Conservation (phyloP, 2,329 filamentous ascomycete genomes). For the Fusarium paranaense region DNA sequence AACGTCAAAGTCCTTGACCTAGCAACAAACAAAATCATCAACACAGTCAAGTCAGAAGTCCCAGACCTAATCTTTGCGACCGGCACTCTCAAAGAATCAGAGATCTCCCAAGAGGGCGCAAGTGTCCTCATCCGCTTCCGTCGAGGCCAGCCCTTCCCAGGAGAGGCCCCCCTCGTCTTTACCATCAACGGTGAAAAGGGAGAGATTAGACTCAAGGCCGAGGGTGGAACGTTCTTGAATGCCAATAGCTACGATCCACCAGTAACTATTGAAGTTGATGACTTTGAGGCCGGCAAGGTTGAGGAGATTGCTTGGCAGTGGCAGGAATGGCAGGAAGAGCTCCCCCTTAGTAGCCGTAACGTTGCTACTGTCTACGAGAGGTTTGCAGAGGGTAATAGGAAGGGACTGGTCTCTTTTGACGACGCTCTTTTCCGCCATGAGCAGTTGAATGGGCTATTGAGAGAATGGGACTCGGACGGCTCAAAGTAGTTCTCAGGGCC, state of each 20-base stretch:
- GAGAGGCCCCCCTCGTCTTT: conserved; percentile 60
- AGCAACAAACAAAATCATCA: conserved; percentile 45
- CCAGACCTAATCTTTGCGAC: conserved; percentile 56
- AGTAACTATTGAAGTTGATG: conserved; percentile 62
- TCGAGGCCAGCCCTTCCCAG: conserved; percentile 61
- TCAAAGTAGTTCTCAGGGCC: neutral
- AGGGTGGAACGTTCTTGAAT: conserved; percentile 45
- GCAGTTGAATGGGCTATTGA: conserved; percentile 54
- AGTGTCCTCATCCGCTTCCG: conserved; percentile 59
- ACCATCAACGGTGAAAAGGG: conserved; percentile 64
- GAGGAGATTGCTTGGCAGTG: conserved; percentile 58
- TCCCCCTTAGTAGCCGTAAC: conserved; percentile 58
- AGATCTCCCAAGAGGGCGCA: conserved; percentile 48
- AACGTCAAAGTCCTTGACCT: conserved; percentile 50
- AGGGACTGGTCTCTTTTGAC: conserved; percentile 51
- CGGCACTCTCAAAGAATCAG: conserved; percentile 50
- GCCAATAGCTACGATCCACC: conserved; percentile 50
- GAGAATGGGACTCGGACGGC: conserved; percentile 22
- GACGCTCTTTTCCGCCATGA: conserved; percentile 60
- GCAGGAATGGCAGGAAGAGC: conserved; percentile 58
- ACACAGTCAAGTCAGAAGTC: conserved; percentile 53
- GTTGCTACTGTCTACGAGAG: conserved; percentile 69
- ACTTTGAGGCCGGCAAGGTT: conserved; percentile 59
- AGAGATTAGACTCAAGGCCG: conserved; percentile 57
- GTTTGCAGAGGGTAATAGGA: conserved; percentile 53